These are phyloP conservation scores for Pezicula radicicola DNA, from an alignment of 2,329 filamentous ascomycete species.

Conservation along the genomic window DNA sequence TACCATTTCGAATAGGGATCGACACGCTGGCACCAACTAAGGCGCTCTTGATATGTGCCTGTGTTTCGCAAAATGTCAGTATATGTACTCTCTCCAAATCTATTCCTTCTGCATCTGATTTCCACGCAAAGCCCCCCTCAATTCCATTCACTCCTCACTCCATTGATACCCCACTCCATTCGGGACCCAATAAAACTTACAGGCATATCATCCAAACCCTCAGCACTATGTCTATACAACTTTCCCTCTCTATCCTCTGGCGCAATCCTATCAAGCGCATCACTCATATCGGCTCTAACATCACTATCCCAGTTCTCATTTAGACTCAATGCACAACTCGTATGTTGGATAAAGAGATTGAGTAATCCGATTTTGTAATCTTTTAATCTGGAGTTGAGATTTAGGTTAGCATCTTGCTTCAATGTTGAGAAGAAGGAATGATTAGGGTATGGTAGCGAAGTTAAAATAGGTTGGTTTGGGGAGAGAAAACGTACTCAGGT, in stretches of 20 bases:
- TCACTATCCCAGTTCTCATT: conserved; percentile 90
- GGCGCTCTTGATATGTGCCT: conserved; percentile 91
- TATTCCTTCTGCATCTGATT: background rate
- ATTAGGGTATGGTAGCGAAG: too few relatives aligned
- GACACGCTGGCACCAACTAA: conserved; percentile 86
- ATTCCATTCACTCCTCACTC: too few relatives aligned
- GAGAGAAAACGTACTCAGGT: conserved; percentile 52
- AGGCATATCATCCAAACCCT: conserved; percentile 93
- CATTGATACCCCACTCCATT: too few relatives aligned
- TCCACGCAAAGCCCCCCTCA: too few relatives aligned
- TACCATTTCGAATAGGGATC: conserved; percentile 86
- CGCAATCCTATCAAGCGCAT: conserved; percentile 86
- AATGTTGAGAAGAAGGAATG: too few relatives aligned
- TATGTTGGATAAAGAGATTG: conserved; percentile 94
- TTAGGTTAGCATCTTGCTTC: too few relatives aligned
- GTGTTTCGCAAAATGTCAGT: conserved; percentile 1
- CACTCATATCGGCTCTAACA: conserved; percentile 86
- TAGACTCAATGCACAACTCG: conserved; percentile 81
- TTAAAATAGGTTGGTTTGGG: too few relatives aligned
- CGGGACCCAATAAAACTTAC: conserved; percentile 39
- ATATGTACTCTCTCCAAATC: background rate
- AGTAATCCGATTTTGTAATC: conserved; percentile 83
- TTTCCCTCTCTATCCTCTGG: conserved; percentile 74
- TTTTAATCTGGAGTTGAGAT: conserved; percentile 41
- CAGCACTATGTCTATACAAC: conserved; percentile 82